These are phyloP conservation scores for Podospora sp. DNA, from an alignment of 495 filamentous ascomycete species.

Conservation along the genomic window DNA sequence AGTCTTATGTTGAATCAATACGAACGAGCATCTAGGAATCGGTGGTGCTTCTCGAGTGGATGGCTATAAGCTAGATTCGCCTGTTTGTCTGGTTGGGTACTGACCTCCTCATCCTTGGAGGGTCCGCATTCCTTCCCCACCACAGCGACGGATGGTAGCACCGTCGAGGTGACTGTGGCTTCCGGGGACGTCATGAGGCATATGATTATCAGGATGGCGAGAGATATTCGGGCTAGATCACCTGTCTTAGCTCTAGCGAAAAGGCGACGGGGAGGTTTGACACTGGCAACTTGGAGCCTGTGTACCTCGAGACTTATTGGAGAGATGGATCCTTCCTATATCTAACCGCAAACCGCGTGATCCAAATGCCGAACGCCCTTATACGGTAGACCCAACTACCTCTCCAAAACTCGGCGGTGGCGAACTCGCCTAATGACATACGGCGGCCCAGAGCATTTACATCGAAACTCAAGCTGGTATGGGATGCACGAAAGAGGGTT, in stretches of 20 bases:
- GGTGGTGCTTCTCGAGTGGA: slow-evolving; percentile 12
- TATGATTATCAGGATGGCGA: slow-evolving; percentile 28
- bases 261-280: not conserved
- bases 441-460: slow-evolving; percentile 5
- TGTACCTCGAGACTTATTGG: no score
- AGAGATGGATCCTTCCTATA: no score
- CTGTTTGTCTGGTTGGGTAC: not conserved
- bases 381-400: not conserved
- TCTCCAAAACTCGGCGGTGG: slow-evolving; percentile 4
- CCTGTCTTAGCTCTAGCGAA: not conserved
- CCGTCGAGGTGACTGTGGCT: slow-evolving; percentile 46
- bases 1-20: slow-evolving; percentile 24
- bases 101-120: slow-evolving; percentile 34
- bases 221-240: not conserved
- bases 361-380: slow-evolving; percentile 4
- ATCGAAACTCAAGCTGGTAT: slow-evolving; percentile 3
- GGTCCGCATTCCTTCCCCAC: slow-evolving; percentile 68
- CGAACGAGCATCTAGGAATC: slow-evolving; percentile 24
- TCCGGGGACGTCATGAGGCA: slow-evolving; percentile 42
- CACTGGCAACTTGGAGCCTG: no score
- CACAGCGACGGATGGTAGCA: slow-evolving; percentile 36
- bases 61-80: slow-evolving; percentile 7
- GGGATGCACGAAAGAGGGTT: slow-evolving; percentile 4
- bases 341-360: not conserved
- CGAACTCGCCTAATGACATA: not conserved